Conservation (phyloP, 768 basidiomycete species). For the Mycena albidolilacea region DNA sequence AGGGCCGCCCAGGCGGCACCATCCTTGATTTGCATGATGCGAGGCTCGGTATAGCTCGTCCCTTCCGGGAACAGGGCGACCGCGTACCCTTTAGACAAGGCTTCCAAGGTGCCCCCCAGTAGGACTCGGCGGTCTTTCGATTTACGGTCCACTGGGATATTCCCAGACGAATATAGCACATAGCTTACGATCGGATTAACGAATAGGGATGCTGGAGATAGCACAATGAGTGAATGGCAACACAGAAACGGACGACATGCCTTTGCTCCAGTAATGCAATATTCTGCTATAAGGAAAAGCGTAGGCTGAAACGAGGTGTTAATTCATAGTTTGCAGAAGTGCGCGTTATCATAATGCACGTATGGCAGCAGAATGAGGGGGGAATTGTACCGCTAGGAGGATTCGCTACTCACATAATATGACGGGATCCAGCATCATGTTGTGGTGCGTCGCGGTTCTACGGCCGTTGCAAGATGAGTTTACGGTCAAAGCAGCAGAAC, state of each 20-base stretch:
- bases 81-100: conserved; percentile 81
- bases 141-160: conserved; percentile 97
- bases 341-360: neutral
- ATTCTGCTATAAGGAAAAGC: conserved; percentile 87
- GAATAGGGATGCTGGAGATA: conserved; percentile 77
- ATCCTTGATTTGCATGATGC: conserved; percentile 93
- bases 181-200: conserved; percentile 80
- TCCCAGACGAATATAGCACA: conserved; percentile 91
- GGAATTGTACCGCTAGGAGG: neutral
- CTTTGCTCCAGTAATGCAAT: conserved; percentile 96
- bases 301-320: conserved; percentile 63
- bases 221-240: conserved; percentile 9
- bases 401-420: conserved; percentile 75
- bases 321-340: neutral
- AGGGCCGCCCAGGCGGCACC: conserved; percentile 96
- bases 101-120: conserved; percentile 92
- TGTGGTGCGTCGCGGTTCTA: conserved; percentile 91
- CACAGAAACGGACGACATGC: conserved; percentile 53
- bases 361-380: too few relatives aligned
- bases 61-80: conserved; percentile 97
- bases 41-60: conserved; percentile 93
- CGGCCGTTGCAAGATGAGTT: conserved; percentile 26
- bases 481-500: conserved; percentile 10
- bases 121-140: conserved; percentile 91
- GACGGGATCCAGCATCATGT: conserved; percentile 95